phyloP scores from a whole-genome alignment of 2,329 filamentous ascomycete genomes.

The Aspergillus udagawae region DNA sequence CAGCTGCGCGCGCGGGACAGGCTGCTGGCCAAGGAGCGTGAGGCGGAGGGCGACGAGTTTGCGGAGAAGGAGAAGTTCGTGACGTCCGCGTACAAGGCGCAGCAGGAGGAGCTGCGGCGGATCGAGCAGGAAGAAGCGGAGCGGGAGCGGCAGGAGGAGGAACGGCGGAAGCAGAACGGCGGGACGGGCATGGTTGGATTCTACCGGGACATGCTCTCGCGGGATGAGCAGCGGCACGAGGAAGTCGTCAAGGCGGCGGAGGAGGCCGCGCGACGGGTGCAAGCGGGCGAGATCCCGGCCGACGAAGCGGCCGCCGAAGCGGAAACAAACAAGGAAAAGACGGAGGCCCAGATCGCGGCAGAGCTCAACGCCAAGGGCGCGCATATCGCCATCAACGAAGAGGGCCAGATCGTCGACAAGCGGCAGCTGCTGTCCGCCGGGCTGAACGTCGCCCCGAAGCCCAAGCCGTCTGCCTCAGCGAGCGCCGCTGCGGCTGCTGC shows the following conservation, averaged over 20 bases:
- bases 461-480: constrained; percentile 35
- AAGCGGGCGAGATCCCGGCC: constrained; percentile 30
- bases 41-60: constrained; percentile 63
- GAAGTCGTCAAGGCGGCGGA: constrained; percentile 54
- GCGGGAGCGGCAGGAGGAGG: constrained; percentile 52
- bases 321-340: constrained; percentile 36
- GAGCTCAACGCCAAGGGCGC: constrained; percentile 51
- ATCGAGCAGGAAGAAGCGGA: constrained; percentile 57
- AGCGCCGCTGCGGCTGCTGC: constrained; percentile 16
- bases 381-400: constrained; percentile 57
- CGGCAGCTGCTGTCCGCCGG: constrained; percentile 59
- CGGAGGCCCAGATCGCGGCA: constrained; percentile 52
- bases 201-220: constrained; percentile 57
- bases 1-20: constrained; percentile 60
- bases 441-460: constrained; percentile 56
- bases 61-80: constrained; percentile 66
- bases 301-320: constrained; percentile 23
- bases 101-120: constrained; percentile 57
- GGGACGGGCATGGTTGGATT: constrained; percentile 57
- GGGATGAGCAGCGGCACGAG: constrained; percentile 55
- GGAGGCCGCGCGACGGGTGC: constrained; percentile 34
- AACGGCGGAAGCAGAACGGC: constrained; percentile 43
- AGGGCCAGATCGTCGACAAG: constrained; percentile 62
- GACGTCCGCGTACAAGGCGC: constrained; percentile 60
- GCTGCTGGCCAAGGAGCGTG: constrained; percentile 56